Base-by-base conservation (phyloP, 495 filamentous ascomycete genomes). In the Schizothecium vesticola region DNA sequence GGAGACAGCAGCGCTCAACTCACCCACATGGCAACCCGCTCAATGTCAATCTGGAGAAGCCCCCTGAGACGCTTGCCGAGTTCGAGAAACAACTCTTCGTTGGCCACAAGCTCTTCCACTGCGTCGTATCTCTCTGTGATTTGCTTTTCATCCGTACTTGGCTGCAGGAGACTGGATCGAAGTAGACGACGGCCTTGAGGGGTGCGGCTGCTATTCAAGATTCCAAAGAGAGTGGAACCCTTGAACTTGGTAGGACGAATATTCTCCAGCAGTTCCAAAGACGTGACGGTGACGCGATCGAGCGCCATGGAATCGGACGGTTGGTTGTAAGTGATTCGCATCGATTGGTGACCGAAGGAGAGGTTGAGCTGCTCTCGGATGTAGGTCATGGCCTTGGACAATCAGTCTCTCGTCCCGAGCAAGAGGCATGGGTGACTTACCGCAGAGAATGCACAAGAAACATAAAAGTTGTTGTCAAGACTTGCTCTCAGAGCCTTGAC, bases 241-340 rank as follows among this genome's bases (percentile, higher is more conserved):
- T 92, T 1, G 88, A 96, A 70, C 88, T 92, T 16, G 84, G 75
- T 75, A 88, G 87, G 59, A 90, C 69, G 90, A 2, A 93, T 76
- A 70, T 97, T 98, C 75, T 97, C 92, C 9, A 98, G 90, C 24
- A 99, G 82, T 77, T 98, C 95, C 16, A 99, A 82, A 11, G 91
- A 91, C 16, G 87, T 84, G 36, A 96, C 90, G 2, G 96, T 95
- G 12, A 91, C 88, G 1, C 93, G 83, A 75, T 97, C 95, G 69
- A 97, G 93, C 80, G 94, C 91, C 95, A 99, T 97, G 0, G 92
- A 90, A 22, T 93, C 92, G 74, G 96, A 90, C 1, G 93, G 93
- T n/a, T 92, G 89, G 73, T 91, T 88, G 71, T 94, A 97, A 70
- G 88, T 90, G 73, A 97, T 90, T 2, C 92, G 88, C 29, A 99